Percentiles rank a stretch among this genome's conserved stretches.
phyloP scores from a whole-genome alignment of 2,329 filamentous ascomycete species.

The Epichloe bromicola region DNA sequence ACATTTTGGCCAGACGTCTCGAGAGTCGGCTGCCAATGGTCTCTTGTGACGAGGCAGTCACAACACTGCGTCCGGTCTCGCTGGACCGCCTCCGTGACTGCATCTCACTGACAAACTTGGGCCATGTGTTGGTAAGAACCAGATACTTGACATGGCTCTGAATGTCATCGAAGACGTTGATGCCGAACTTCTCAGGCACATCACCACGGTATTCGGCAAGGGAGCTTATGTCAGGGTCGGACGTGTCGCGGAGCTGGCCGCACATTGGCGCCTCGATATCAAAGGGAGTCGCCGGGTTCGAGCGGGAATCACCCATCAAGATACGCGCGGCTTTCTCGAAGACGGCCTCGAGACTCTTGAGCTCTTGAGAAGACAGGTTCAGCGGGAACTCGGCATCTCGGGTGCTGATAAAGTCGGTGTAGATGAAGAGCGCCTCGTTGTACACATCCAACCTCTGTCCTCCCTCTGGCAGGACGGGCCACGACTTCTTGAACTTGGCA shows the following conservation, averaged over 20 bases:
- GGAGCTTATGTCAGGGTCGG: background rate
- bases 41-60: background rate
- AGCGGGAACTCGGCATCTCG: conserved; percentile 49
- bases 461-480: conserved; percentile 4
- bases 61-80: conserved; percentile 5
- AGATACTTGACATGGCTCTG: conserved; percentile 49
- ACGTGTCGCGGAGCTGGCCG: background rate
- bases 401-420: conserved; percentile 44
- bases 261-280: conserved; percentile 8
- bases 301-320: conserved; percentile 24
- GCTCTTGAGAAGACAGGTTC: conserved; percentile 44
- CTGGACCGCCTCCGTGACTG: conserved; percentile 6
- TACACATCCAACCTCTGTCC: conserved; percentile 30
- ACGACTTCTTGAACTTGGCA: conserved; percentile 35
- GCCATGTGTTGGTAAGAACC: conserved; percentile 56
- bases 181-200: conserved; percentile 34
- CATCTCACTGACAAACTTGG: conserved; percentile 31
- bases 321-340: conserved; percentile 38
- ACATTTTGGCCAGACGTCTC: background rate
- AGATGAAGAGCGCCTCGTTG: conserved; percentile 46
- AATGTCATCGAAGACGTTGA: conserved; percentile 42
- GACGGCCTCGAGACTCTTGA: conserved; percentile 35
- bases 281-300: conserved; percentile 25
- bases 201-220: conserved; percentile 21
- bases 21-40: background rate